These are phyloP conservation scores for Pythium insidiosum DNA, from an alignment of 352 stramenopile genomes.

Conservation along the genomic window DNA sequence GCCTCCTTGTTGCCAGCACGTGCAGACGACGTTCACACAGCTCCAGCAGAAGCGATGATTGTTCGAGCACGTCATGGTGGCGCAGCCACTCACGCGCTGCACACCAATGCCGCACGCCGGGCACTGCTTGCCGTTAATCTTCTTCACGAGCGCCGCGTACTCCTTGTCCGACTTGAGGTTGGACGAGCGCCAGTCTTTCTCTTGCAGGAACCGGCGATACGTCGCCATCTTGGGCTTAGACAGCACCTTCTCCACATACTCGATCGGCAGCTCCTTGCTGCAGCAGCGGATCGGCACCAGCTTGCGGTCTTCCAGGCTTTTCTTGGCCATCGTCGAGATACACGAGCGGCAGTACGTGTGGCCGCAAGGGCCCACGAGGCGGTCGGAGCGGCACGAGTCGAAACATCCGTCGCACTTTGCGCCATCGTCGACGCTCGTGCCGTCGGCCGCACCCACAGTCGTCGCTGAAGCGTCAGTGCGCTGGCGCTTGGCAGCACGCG, in stretches of 20 bases:
- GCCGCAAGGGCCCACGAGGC: constrained; percentile 14
- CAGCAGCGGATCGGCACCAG: constrained; percentile 32
- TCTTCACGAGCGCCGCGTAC: constrained; percentile 10
- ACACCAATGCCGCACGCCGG: constrained; percentile 17
- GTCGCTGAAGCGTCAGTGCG: not conserved
- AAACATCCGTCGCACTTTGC: not conserved
- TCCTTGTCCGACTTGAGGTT: constrained; percentile 17
- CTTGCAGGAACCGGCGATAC: constrained; percentile 14
- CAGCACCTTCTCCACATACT: constrained; percentile 19
- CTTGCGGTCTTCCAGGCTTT: constrained; percentile 21
- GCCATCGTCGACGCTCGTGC: constrained; percentile 2
- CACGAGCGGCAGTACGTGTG: constrained; percentile 36
- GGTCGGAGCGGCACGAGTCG: constrained; percentile 6
- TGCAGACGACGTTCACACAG: constrained; percentile 17
- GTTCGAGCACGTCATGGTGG: constrained; percentile 15
- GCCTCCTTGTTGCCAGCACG: constrained; percentile 11
- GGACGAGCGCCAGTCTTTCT: constrained; percentile 12
- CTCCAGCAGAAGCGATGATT: constrained; percentile 36
- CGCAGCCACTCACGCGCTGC: constrained; percentile 12
- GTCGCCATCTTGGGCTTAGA: not conserved
- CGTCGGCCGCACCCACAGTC: not conserved
- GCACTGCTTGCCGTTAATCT: constrained; percentile 11
- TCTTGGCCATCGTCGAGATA: constrained; percentile 21
- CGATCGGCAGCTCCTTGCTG: constrained; percentile 26
- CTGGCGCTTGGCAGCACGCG: not conserved